Evolutionary conservation across 1,284 basidiomycete species (phyloP).

Genomic region (Fistulinella cinereoalba): DNA sequence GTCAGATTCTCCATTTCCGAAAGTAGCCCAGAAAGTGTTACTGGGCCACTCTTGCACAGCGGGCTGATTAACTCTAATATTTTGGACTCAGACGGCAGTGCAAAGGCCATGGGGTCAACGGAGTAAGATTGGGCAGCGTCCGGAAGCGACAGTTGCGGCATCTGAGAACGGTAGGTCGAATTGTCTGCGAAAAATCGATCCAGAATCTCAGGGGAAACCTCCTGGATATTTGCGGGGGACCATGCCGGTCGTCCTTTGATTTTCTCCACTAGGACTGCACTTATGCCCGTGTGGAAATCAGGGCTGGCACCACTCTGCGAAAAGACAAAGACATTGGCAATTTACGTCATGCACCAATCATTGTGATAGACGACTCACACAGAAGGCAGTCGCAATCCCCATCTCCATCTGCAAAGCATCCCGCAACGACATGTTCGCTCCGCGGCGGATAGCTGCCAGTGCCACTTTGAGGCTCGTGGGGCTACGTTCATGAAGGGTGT

Average conservation of each 20-base stretch:
- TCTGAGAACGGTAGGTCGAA: constrained; percentile 45
- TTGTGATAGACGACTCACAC: constrained; percentile 50
- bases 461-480: constrained; percentile 91
- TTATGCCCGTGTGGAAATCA: constrained; percentile 84
- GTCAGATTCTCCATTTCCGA: constrained; percentile 49
- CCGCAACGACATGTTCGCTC: constrained; percentile 58
- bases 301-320: constrained; percentile 67
- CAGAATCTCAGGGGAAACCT: constrained; percentile 56
- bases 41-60: constrained; percentile 52
- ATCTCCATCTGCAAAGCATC: constrained; percentile 80
- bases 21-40: constrained; percentile 61
- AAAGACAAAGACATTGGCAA: constrained; percentile 11
- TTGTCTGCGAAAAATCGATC: constrained; percentile 57
- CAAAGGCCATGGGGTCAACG: constrained; percentile 50
- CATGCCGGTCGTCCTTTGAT: constrained; percentile 55
- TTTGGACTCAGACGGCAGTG: constrained; percentile 66
- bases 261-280: constrained; percentile 68
- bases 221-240: constrained; percentile 59
- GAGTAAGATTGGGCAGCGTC: constrained; percentile 29
- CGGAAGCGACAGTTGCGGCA: constrained; percentile 51
- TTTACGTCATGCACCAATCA: constrained; percentile 12
- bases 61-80: constrained; percentile 59
- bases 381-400: constrained; percentile 76
- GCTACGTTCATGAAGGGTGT: constrained; percentile 66
- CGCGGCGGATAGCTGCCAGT: constrained; percentile 72